phyloP scores from a whole-genome alignment of 805 yeast genomes.

The Teunomyces kruisii region DNA sequence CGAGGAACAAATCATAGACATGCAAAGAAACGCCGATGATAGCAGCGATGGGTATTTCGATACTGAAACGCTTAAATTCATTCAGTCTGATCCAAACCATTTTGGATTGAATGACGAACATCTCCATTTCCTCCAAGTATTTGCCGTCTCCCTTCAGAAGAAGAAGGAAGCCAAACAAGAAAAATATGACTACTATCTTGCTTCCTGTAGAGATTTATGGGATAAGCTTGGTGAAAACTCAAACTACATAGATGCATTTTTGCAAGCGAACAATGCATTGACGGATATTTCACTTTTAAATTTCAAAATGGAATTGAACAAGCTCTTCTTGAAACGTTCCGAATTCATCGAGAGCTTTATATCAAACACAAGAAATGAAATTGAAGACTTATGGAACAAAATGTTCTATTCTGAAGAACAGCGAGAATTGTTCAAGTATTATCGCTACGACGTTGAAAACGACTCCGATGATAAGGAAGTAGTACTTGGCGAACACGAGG shows the following conservation, averaged over 20 bases:
- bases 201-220: conserved; percentile 56
- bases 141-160: conserved; percentile 29
- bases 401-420: conserved; percentile 59
- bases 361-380: conserved; percentile 55
- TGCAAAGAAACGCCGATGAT: conserved; percentile 27
- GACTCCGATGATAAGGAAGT: conserved; percentile 54
- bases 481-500: conserved; percentile 62
- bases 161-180: conserved; percentile 35
- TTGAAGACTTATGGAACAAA: conserved; percentile 60
- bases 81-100: conserved; percentile 34
- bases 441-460: conserved; percentile 26
- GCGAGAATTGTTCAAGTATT: conserved; percentile 46
- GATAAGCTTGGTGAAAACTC: conserved; percentile 50
- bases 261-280: conserved; percentile 46
- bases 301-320: conserved; percentile 54
- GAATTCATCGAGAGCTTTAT: conserved; percentile 69
- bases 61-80: conserved; percentile 36
- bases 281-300: conserved; percentile 48
- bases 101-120: conserved; percentile 41
- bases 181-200: conserved; percentile 33
- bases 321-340: conserved; percentile 60
- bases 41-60: conserved; percentile 35
- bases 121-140: conserved; percentile 28
- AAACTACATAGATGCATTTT: conserved; percentile 41
- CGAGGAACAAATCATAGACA: conserved; percentile 31